A percentile compares a stretch with the other conserved stretches of the same genome.
These are phyloP conservation scores for Vanrija sp. DNA, from an alignment of 1,284 basidiomycete genomes.

Conservation along the genomic window DNA sequence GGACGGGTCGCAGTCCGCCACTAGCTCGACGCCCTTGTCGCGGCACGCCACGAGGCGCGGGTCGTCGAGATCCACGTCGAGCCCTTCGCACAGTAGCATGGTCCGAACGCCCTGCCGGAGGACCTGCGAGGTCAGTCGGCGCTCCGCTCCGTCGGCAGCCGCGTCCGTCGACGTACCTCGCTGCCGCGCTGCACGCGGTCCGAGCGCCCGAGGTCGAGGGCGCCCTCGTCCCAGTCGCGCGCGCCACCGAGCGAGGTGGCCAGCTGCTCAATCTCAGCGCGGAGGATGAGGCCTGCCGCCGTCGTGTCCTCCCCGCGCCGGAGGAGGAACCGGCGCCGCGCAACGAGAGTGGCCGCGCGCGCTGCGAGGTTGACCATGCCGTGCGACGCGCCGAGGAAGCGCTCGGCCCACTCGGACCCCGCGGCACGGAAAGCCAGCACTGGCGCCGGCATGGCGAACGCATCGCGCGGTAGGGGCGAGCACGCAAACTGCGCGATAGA, in stretches of 20 bases:
- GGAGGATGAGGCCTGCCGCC: not conserved
- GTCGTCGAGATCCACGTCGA: conserved; percentile 13
- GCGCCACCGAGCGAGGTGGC: conserved; percentile 2
- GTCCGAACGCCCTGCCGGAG: conserved; percentile 11
- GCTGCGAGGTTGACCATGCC: conserved; percentile 11
- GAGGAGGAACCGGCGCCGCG: conserved; percentile 5
- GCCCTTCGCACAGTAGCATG: conserved; percentile 19
- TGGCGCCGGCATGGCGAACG: not conserved
- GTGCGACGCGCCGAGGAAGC: conserved; percentile 19
- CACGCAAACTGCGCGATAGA: conserved; percentile 11
- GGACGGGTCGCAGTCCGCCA: conserved; percentile 11
- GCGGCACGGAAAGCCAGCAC: conserved; percentile 1
- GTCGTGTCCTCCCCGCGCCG: conserved; percentile 3
- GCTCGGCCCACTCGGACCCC: conserved; percentile 22
- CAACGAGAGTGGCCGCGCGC: conserved; percentile 14
- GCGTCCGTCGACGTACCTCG: conserved; percentile 2
- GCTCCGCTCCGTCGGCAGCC: no score
- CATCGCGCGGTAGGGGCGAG: not conserved
- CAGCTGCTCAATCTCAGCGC: conserved; percentile 11
- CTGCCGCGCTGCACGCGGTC: conserved; percentile 18
- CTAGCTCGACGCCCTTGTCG: conserved; percentile 13
- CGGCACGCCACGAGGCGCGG: conserved; percentile 2
- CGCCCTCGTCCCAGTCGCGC: conserved; percentile 10
- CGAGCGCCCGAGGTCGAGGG: conserved; percentile 10
- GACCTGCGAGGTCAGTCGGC: not conserved